phyloP scores from a whole-genome alignment of 305 asterid genomes.

The Rubia peregrina region DNA sequence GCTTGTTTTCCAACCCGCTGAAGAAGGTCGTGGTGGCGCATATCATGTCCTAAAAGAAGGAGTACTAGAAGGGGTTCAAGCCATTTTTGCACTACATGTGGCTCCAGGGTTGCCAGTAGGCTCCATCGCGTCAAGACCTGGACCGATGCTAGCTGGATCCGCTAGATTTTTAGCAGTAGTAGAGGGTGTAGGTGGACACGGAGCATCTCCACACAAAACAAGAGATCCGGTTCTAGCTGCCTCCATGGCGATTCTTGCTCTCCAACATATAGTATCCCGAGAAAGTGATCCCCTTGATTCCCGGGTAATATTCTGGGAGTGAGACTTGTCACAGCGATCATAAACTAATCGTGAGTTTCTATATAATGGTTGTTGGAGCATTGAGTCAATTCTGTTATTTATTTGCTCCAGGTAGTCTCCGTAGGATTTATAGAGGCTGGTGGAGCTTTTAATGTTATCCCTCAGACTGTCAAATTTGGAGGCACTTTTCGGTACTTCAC shows the following conservation, averaged over 20 bases:
- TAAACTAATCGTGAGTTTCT: neutral
- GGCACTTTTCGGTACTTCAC: constrained; percentile 70
- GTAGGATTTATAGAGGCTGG: constrained; percentile 60
- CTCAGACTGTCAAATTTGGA: constrained; percentile 58
- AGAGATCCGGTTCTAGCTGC: constrained; percentile 63
- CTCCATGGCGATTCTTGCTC: constrained; percentile 61
- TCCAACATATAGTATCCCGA: constrained; percentile 78
- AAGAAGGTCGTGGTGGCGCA: constrained; percentile 84
- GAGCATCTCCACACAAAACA: constrained; percentile 61
- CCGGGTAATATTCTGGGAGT: constrained; percentile 34
- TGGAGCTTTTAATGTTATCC: constrained; percentile 53
- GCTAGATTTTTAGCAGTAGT: constrained; percentile 56
- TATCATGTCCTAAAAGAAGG: constrained; percentile 55
- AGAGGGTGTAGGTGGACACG: constrained; percentile 78
- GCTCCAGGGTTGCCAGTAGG: constrained; percentile 46
- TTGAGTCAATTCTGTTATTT: constrained; percentile 1
- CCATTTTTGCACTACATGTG: constrained; percentile 64
- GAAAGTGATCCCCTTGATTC: constrained; percentile 76
- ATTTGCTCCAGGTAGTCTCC: constrained; percentile 52
- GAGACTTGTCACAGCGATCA: neutral
- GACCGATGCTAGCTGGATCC: constrained; percentile 66
- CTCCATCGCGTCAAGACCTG: constrained; percentile 52
- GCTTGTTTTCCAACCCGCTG: constrained; percentile 84
- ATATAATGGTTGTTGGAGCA: neutral
- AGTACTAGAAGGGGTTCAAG: constrained; percentile 56